These are phyloP conservation scores for Pseudonectria foliicola DNA, from an alignment of 2,329 filamentous ascomycete species.

Conservation along the genomic window DNA sequence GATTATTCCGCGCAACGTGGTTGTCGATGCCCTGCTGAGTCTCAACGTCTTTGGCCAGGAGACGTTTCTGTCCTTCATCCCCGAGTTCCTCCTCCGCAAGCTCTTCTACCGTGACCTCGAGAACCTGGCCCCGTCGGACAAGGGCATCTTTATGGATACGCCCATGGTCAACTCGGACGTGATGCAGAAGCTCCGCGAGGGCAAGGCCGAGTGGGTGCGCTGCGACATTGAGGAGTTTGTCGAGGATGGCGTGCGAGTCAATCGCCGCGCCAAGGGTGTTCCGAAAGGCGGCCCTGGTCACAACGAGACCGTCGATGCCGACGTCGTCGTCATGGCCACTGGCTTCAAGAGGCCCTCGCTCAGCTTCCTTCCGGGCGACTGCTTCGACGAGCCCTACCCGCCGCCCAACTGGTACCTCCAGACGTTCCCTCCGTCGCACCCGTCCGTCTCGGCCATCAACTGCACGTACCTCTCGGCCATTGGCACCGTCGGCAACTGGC, in stretches of 20 bases:
- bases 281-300: slow-evolving; percentile 68
- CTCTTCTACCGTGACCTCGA: slow-evolving; percentile 79
- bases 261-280: slow-evolving; percentile 63
- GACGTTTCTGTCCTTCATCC: slow-evolving; percentile 68
- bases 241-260: slow-evolving; percentile 60
- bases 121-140: slow-evolving; percentile 61
- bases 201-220: slow-evolving; percentile 70
- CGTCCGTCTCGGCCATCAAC: slow-evolving; percentile 73
- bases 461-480: slow-evolving; percentile 76
- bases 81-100: slow-evolving; percentile 65
- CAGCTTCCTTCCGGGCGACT: slow-evolving; percentile 64
- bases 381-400: slow-evolving; percentile 64
- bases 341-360: slow-evolving; percentile 71
- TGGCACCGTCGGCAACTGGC: slow-evolving; percentile 77
- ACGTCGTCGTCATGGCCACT: slow-evolving; percentile 77
- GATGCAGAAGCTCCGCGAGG: slow-evolving; percentile 65
- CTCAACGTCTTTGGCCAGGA: slow-evolving; percentile 76
- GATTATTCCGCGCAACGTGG: slow-evolving; percentile 75
- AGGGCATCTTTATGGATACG: slow-evolving; percentile 74
- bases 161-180: slow-evolving; percentile 84
- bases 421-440: slow-evolving; percentile 69
- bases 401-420: slow-evolving; percentile 88
- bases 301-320: slow-evolving; percentile 58
- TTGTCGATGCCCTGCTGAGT: slow-evolving; percentile 66
- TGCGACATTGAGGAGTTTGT: slow-evolving; percentile 68